Base-by-base conservation (phyloP, 352 stramenopile species). In the Phytophthora kernoviae region DNA sequence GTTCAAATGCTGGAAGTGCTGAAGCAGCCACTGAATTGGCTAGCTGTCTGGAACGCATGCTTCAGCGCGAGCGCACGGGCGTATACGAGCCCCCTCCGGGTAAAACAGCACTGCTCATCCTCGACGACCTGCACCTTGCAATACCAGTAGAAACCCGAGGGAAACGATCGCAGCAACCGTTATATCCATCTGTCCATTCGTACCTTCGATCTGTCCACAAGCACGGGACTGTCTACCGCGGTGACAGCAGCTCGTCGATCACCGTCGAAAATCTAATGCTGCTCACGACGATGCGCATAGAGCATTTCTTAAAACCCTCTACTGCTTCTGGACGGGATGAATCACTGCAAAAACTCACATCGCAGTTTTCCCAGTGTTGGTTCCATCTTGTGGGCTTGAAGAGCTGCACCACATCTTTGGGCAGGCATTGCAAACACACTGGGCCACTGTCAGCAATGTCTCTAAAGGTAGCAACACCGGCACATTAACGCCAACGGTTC, bases 121-220 rank as follows among this genome's bases (percentile, higher is more conserved):
- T 88, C 26, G 79, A 88, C 21, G 79, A 88, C 34, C 53, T 88
- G 20, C 76, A 88, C 20, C 45, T 88, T 5, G 59, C 77, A 24
- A 32, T 43, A 7, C 36, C 54, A 34, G 27, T 15, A 0, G 20
- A 17, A 49, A 0, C 10, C 21, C 36, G n/a, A 37, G 8, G 18
- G 14, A 1, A 3, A 10, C 12, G 42, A 5, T 15, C 11, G 26
- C 34, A 54, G 15, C 24, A 1, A n/a, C 15, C 51, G 9, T 21
- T 44, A 5, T 42, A 56, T 21, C 62, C 58, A 1, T 77, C 54
- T 0, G 66, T 61, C 0, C 62, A 72, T 37, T 56, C 71, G 0
- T 81, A 67, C 42, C 56, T 84, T 2, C 67, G 75, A 0, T 82
- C 54, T 4, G 58, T 65, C 0, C 65, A 74, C 20, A 73, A 85